These are phyloP conservation scores for Mycoemilia scoparia DNA, from an alignment of 192 early-diverging fungal genomes.

Conservation along the genomic window DNA sequence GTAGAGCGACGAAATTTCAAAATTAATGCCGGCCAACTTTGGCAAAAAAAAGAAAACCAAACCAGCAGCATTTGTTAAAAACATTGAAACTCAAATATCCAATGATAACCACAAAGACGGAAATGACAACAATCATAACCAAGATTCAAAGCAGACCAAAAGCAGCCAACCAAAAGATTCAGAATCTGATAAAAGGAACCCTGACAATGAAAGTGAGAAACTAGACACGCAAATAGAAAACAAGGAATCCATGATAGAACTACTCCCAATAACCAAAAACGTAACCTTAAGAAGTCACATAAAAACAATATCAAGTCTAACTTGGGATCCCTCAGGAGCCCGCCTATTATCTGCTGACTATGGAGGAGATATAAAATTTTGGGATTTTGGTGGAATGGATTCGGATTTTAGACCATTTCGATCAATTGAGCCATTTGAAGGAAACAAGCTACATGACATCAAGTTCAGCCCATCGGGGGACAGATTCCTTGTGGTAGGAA, in stretches of 20 bases:
- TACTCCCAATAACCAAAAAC: no score
- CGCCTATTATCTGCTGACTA: constrained; percentile 59
- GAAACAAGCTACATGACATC: constrained; percentile 67
- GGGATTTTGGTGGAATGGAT: constrained; percentile 90
- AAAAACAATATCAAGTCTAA: constrained; percentile 61
- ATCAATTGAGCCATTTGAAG: constrained; percentile 57
- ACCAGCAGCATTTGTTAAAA: no score
- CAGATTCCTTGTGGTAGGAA: constrained; percentile 60
- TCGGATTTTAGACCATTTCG: constrained; percentile 51
- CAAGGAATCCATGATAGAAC: no score
- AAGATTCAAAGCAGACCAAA: no score
- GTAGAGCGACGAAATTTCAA: constrained; percentile 21
- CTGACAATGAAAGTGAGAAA: no score
- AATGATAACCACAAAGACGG: no score
- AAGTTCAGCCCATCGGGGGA: constrained; percentile 59
- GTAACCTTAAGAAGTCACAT: no score
- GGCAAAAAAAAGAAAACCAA: constrained; percentile 31
- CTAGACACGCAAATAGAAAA: no score
- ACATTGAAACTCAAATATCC: no score
- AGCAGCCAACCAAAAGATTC: no score
- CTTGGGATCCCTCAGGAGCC: constrained; percentile 69
- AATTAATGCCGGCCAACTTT: constrained; percentile 26
- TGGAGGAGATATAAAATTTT: constrained; percentile 67
- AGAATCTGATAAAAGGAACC: no score
- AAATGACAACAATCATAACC: no score